Percentiles rank a stretch among this genome's conserved stretches.
phyloP scores from a whole-genome alignment of 768 basidiomycete genomes.

The Mycena filopes region DNA sequence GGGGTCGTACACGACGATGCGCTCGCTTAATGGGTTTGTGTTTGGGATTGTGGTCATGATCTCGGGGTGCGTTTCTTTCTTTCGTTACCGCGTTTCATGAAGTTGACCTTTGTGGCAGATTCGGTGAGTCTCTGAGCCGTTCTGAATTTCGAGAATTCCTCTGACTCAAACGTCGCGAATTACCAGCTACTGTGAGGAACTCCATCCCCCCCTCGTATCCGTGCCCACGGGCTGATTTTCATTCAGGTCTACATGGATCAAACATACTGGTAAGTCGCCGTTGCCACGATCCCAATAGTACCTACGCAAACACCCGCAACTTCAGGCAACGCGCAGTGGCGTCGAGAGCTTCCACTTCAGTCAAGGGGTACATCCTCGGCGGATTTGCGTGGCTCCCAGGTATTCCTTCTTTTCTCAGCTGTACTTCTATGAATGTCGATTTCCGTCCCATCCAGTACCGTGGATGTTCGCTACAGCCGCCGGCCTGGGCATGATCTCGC shows the following conservation, averaged over 20 bases:
- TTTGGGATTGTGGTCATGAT: conserved; percentile 38
- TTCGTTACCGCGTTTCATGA: too few relatives aligned
- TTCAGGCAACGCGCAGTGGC: conserved; percentile 47
- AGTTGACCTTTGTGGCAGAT: conserved; percentile 1
- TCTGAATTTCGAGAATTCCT: neutral
- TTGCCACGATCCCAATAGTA: too few relatives aligned
- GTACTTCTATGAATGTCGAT: too few relatives aligned
- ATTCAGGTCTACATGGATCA: conserved; percentile 31
- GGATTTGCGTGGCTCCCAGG: conserved; percentile 49
- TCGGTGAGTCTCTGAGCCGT: conserved; percentile 7
- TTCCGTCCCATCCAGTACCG: conserved; percentile 39
- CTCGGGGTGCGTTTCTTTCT: conserved; percentile 36
- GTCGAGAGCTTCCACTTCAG: conserved; percentile 40
- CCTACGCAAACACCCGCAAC: too few relatives aligned
- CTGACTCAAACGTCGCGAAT: neutral
- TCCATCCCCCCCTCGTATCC: too few relatives aligned
- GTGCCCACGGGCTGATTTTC: too few relatives aligned
- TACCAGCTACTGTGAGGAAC: conserved; percentile 6
- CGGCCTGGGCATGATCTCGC: conserved; percentile 48
- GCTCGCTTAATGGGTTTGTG: conserved; percentile 39
- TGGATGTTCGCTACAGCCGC: conserved; percentile 55
- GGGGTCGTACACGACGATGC: conserved; percentile 37
- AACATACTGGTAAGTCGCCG: conserved; percentile 32
- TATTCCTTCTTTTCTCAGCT: neutral
- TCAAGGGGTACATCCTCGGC: conserved; percentile 46